Conservation (phyloP, 2,329 filamentous ascomycete genomes). For the Fusarium goolgardi region DNA sequence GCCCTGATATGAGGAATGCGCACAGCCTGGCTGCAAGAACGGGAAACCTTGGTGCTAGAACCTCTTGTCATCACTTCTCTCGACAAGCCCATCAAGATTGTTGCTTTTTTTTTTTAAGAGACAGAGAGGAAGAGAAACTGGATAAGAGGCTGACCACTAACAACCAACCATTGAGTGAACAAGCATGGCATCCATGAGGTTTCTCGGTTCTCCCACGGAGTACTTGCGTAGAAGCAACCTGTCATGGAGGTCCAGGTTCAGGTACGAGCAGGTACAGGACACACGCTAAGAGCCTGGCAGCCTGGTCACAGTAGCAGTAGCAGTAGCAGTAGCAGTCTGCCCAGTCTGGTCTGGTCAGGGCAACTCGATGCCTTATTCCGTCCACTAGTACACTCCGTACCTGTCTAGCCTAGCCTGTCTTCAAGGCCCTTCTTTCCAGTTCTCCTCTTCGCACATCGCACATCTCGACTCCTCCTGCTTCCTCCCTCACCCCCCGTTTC, state of each 20-base stretch:
- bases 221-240: background rate
- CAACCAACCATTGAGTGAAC: background rate
- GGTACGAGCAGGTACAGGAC: conserved; percentile 13
- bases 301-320: conserved; percentile 3
- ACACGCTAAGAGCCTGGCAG: conserved; percentile 1
- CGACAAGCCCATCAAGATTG: background rate
- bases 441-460: conserved; percentile 34
- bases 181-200: conserved; percentile 5
- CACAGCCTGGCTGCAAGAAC: conserved; percentile 28
- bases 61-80: background rate
- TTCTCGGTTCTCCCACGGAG: conserved; percentile 3
- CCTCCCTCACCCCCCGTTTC: conserved; percentile 41
- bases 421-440: conserved; percentile 35
- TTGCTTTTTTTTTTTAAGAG: conserved; percentile 4
- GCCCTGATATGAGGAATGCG: conserved; percentile 30
- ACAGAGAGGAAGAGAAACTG: background rate
- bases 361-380: conserved; percentile 16
- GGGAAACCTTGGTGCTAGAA: background rate
- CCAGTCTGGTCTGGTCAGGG: conserved; percentile 4
- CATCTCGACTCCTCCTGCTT: conserved; percentile 42
- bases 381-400: background rate
- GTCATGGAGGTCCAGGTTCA: conserved; percentile 5
- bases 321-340: background rate
- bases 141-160: conserved; percentile 3
- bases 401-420: conserved; percentile 2